phyloP scores from a whole-genome alignment of 1,284 basidiomycete genomes.

The Naganishia sp. region DNA sequence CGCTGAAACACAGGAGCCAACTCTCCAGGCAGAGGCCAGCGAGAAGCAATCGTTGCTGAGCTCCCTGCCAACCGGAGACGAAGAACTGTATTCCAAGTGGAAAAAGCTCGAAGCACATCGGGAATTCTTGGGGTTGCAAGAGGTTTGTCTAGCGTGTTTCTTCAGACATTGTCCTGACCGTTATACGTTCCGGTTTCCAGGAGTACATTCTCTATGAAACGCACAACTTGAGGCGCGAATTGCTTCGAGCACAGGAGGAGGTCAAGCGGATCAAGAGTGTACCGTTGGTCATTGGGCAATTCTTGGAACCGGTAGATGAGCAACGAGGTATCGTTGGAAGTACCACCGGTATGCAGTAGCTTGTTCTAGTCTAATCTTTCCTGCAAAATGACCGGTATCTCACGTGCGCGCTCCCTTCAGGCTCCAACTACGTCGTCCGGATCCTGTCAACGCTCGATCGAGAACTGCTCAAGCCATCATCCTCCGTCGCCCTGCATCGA shows the following conservation, averaged over 20 bases:
- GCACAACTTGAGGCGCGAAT: constrained; percentile 94
- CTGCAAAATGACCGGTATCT: not conserved
- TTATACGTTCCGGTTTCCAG: constrained; percentile 36
- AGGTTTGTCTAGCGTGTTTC: constrained; percentile 55
- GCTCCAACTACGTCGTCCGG: constrained; percentile 97
- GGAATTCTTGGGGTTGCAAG: constrained; percentile 91
- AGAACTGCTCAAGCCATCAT: constrained; percentile 94
- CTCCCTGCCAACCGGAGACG: constrained; percentile 74
- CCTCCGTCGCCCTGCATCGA: constrained; percentile 94
- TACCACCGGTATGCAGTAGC: constrained; percentile 68
- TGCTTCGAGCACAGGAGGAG: constrained; percentile 97
- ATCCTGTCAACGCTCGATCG: constrained; percentile 97
- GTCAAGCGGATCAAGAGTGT: constrained; percentile 99
- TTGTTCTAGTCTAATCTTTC: not conserved
- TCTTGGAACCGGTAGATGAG: constrained; percentile 98
- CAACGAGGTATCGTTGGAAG: constrained; percentile 96
- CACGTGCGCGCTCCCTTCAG: constrained; percentile 33
- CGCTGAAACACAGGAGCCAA: constrained; percentile 68
- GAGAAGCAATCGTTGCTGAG: constrained; percentile 84
- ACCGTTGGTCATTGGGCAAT: constrained; percentile 99
- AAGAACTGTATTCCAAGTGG: constrained; percentile 92
- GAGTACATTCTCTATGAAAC: constrained; percentile 99
- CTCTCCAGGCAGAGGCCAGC: constrained; percentile 79
- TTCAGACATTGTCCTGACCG: constrained; percentile 16
- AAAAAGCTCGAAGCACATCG: constrained; percentile 90